Base-by-base conservation (phyloP, 2,329 filamentous ascomycete genomes). In the Sarocladium kiliense region DNA sequence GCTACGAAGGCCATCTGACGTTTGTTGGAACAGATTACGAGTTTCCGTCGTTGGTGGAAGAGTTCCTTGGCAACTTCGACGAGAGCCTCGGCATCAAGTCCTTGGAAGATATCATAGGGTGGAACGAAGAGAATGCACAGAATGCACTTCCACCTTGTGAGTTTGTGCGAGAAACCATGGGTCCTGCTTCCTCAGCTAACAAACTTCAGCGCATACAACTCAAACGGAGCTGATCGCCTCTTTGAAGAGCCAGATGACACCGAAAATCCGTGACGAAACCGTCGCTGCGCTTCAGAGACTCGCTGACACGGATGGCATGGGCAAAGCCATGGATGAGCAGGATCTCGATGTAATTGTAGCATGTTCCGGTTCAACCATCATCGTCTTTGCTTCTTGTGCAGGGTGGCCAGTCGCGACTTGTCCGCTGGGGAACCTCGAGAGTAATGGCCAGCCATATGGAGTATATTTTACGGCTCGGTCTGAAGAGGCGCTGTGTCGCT, bases 41-140 rank as follows among this genome's bases (percentile, higher is more conserved):
- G 21, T 58, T 58, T 25, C 47, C 36, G 19, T 26, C 42, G 10
- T 32, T 23, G 26, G 19, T 58, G 25, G 54, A 49, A 23, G 54
- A 57, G 18, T 57, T 57, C 18, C 42, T 55, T 5, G 34, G 27
- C 16, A 55, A 49, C 32, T 55, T 55, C 49, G 47, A 55, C 23
- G 5, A 19, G 16, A 10, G 23, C 9, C 11, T 23, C 3, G 30
- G 39, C 26, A 51, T 57, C n/a, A 37, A 53, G 36, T 39, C 50
- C 14, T 34, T 57, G 37, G 37, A 39, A 11, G 54, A 53, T 25
- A 14, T 57, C 6, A 55, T 57, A 16, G 25, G 14, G 2, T 57
- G 56, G 56, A 55, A 57, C 21, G 16, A 55, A 1, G 39, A 39
- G 3, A 19, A 55, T 26, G 39, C 56, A 12, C 11, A 25, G 2